Evolutionary conservation across 306 rosid genomes (phyloP), one percentile per base, ranked within the genome.

Genomic region (Trichosanthes truncata): DNA sequence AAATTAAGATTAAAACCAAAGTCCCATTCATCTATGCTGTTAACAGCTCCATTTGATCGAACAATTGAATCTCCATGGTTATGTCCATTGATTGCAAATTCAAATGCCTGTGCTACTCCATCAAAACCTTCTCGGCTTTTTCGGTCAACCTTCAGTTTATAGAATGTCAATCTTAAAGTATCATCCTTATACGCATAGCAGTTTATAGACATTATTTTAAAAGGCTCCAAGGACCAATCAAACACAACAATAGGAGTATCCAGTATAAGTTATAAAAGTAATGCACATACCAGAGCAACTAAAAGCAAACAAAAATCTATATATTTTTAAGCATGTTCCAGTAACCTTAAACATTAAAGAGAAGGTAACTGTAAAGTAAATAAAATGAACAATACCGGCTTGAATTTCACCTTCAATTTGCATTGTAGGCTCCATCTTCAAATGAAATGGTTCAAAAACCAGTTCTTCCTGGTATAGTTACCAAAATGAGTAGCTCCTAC

Each of bases 1-100:
- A 87, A 82, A 72, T 82, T 81, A 82, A 89, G 88, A 85, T 86
- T 88, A 85, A 92, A 86, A 56, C 84, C 86, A 55, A 83, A 52
- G 73, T 82, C 76, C 94, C 91, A 85, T 23, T 83, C 84, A 43
- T 80, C 86, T 79, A 73, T 66, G 79, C 81, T 81, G 72, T 79
- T 74, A 66, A 87, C 81, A 81, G 80, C 59, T 80, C 84, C 88
- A 80, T 76, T 56, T 75, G 93, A 82, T 41, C 83, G 86, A 80
- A 80, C 76, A 51, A 74, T 56, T 62, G 75, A 61, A 76, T 90
- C 81, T 43, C 78, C 81, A 65, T 82, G 80, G 81, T 35, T 79
- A 78, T 80, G 55, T 7, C 48, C 76, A 76, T 76, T 85, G 80
- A 83, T 80, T 43, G 81, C 84, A 29, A 56, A 80, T 21, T 68